These are phyloP conservation scores for Apostasia shenzhenica DNA, from an alignment of 106 monocot genomes.

Conservation along the genomic window DNA sequence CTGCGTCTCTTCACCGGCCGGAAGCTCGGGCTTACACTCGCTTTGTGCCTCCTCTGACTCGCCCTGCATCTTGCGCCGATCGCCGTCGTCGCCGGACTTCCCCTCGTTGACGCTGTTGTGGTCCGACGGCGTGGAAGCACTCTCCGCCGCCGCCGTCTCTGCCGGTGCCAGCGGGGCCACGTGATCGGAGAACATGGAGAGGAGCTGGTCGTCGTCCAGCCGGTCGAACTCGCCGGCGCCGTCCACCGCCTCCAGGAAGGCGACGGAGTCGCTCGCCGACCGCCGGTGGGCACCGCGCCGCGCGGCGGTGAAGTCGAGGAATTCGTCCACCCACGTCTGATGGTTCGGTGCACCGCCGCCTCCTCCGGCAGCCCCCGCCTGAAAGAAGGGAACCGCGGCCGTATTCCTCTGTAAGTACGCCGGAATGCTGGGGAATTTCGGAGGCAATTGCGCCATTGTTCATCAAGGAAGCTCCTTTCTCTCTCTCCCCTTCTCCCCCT, in stretches of 20 bases:
- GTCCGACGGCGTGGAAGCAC: conserved; percentile 40
- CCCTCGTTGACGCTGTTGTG: conserved; percentile 45
- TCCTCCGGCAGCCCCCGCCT: neutral
- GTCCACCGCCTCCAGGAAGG: conserved; percentile 43
- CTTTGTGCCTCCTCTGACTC: conserved; percentile 49
- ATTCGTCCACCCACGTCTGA: conserved; percentile 60
- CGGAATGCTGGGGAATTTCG: conserved; percentile 35
- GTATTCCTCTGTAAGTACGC: conserved; percentile 8
- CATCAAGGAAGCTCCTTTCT: neutral
- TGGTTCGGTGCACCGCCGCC: neutral
- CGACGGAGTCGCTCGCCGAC: conserved; percentile 50
- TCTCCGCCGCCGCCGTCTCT: conserved; percentile 6
- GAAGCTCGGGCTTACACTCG: conserved; percentile 12
- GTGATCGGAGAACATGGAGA: conserved; percentile 84
- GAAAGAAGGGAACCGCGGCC: conserved; percentile 11
- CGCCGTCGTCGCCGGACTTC: conserved; percentile 8
- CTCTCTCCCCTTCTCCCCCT: neutral
- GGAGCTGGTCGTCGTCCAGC: conserved; percentile 78
- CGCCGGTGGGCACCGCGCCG: conserved; percentile 54
- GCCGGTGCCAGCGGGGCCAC: conserved; percentile 7
- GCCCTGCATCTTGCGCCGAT: conserved; percentile 2
- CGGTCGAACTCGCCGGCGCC: conserved; percentile 41
- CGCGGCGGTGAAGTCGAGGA: conserved; percentile 61
- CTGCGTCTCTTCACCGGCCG: neutral
- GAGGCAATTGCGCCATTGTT: conserved; percentile 68